Base-by-base conservation (phyloP, 805 yeast species). In the Saccharomycopsis javanensis region DNA sequence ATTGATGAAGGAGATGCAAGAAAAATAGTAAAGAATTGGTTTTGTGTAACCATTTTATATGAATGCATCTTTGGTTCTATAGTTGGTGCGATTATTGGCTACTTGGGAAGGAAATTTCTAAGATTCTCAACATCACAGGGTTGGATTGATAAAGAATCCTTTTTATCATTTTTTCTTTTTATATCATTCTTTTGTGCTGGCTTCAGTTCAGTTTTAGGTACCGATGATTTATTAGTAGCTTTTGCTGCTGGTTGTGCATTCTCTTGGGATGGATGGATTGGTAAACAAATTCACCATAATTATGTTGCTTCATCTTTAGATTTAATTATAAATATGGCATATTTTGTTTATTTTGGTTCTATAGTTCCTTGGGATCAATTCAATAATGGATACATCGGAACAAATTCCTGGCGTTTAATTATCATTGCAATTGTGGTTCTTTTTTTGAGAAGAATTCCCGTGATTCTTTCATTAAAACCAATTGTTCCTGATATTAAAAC, bases 191-290 rank as follows among this genome's bases (percentile, higher is more conserved):
- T 83, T 65, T 88, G 95, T 61, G 91, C 96, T 1, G 97, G 97
- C 1, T 78, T 88, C 57, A 96, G 97, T 7, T 80, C 96, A 10
- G 81, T 88, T 67, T 73, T 88, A 50, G 97, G 96, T 23, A 88
- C 85, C 11, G 97, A 90, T 68, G 97, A 90, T 70, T 77, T 90
- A 64, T 76, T 90, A 61, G 95, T 87, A 2, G 83, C 96, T 3
- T 91, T 91, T 71, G 85, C 95, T 2, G 96, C 97, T 0, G 97
- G 97, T 20, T 83, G 96, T 3, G 88, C 96, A 2, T 91, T 90
- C 69, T 81, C 95, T 1, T 90, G 97, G 97, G 91, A 88, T 68
- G 96, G 96, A 8, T 81, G 90, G 82, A 88, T 88, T 70, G 82
- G 94, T n/a, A 76, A 73, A 57, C 83, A 82, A 64, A 88, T 96